A percentile compares a stretch with the other conserved stretches of the same genome.
Conservation (phyloP, 1,284 basidiomycete genomes). For the Schizophyllum amplum region DNA sequence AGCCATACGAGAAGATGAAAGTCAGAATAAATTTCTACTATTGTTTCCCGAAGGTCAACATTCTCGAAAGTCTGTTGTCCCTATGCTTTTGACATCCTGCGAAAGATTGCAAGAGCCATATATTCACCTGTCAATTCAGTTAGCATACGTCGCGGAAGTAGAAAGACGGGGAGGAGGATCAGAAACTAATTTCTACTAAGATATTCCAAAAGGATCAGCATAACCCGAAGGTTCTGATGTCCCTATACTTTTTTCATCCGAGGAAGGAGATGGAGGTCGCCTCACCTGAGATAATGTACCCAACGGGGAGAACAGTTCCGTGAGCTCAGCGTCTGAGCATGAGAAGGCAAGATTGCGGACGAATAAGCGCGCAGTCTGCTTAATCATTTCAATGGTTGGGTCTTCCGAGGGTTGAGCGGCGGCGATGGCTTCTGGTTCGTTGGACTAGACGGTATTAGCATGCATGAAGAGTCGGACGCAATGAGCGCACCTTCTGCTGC, state of each 20-base stretch:
- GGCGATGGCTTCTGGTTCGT: slow-evolving; percentile 2
- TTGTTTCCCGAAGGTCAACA: neutral
- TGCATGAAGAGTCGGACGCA: neutral
- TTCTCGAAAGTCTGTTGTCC: neutral
- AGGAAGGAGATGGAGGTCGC: neutral
- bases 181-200: slow-evolving; percentile 37
- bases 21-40: neutral
- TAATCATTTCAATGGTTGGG: slow-evolving; percentile 54
- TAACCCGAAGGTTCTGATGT: slow-evolving; percentile 35
- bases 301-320: slow-evolving; percentile 59
- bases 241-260: slow-evolving; percentile 26
- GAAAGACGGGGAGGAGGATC: slow-evolving; percentile 11
- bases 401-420: slow-evolving; percentile 26
- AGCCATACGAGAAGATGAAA: slow-evolving; percentile 5
- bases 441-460: neutral
- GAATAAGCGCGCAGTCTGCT: slow-evolving; percentile 79
- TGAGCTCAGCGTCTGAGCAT: slow-evolving; percentile 70
- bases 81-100: neutral
- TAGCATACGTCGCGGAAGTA: neutral
- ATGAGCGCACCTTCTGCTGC: slow-evolving; percentile 9
- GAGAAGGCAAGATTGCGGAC: slow-evolving; percentile 88
- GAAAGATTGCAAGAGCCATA: neutral
- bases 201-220: slow-evolving; percentile 33
- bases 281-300: slow-evolving; percentile 72
- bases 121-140: neutral